Percentiles rank a stretch among this genome's conserved stretches.
phyloP scores from a whole-genome alignment of 441 rosid species.

The Syzygium malaccense region DNA sequence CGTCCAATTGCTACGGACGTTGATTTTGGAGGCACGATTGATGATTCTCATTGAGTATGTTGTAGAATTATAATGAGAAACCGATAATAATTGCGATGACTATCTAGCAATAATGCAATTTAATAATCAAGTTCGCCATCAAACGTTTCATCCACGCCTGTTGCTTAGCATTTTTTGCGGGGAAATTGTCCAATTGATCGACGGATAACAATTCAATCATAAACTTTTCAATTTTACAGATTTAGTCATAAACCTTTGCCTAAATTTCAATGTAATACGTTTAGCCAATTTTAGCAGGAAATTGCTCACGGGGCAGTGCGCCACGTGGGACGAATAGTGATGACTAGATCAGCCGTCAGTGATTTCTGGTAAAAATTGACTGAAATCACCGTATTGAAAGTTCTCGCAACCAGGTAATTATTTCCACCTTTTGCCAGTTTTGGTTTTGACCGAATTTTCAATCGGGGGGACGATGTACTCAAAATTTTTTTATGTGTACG shows the following conservation, averaged over 20 bases:
- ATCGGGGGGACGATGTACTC: background rate
- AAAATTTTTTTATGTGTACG: background rate
- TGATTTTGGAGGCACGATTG: background rate
- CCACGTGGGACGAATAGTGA: fast-evolving
- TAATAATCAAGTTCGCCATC: background rate
- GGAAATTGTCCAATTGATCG: fast-evolving
- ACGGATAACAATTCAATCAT: fast-evolving
- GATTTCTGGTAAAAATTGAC: fast-evolving
- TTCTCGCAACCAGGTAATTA: fast-evolving
- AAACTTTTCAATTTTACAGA: fast-evolving
- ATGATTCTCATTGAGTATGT: background rate
- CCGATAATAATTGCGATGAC: background rate
- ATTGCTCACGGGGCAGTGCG: fast-evolving
- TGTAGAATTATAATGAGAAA: background rate
- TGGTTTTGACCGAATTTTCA: background rate
- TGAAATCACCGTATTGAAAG: fast-evolving
- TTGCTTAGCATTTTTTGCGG: fast-evolving
- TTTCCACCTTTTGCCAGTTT: background rate
- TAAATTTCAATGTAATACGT: background rate
- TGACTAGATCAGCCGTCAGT: fast-evolving
- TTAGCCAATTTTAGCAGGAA: fast-evolving
- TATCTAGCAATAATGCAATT: background rate
- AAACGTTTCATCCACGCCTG: background rate
- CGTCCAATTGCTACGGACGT: background rate
- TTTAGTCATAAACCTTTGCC: background rate